Base-by-base conservation (phyloP, 768 basidiomycete genomes). In the Leccinum sublutescens region DNA sequence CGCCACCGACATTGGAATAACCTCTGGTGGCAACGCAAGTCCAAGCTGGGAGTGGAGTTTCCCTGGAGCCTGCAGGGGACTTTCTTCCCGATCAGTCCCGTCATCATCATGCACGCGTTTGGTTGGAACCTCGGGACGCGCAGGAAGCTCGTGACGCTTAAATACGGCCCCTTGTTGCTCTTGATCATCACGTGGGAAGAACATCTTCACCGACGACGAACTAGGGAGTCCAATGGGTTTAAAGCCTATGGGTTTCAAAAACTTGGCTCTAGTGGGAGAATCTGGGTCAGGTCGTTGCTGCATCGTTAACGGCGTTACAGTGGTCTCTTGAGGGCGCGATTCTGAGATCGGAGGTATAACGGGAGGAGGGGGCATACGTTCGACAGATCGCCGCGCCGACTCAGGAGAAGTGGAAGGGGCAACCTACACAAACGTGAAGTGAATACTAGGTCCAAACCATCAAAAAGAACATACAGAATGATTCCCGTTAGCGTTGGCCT, bases 161-260 rank as follows among this genome's bases (percentile, higher is more conserved):
- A 33, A 57, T 60, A 61, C 50, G 47, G 71, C 59, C 31, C 68
- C 70, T 55, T 68, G 65, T 33, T 80, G 78, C 63, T 83, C 79
- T 36, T 90, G 89, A 19, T 93, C 91, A 52, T 93, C 91, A 1
- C 82, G 84, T 21, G 92, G 91, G 69, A 95, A 95, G 74, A 94
- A 94, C 65, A 79, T 82, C 70, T 87, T 88, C 50, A 95, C 77
- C 1, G 82, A 74, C 17, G 49, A 27, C 17, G 86, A 82, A 34
- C 66, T 76, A 56, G 74, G 59, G 62, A 81, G 78, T 6, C 79
- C 82, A 25, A 91, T 88, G 5, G 89, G 88, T 65, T 83, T 89
- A 73, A 90, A 89, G 12, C 86, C 84, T 2, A 79, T 68, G 57
- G 78, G 75, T 68, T 78, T 85, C 51, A 63, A 8, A 9, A 52